Base-by-base conservation (phyloP, 352 stramenopile genomes). In the Phytophthora tubulina region DNA sequence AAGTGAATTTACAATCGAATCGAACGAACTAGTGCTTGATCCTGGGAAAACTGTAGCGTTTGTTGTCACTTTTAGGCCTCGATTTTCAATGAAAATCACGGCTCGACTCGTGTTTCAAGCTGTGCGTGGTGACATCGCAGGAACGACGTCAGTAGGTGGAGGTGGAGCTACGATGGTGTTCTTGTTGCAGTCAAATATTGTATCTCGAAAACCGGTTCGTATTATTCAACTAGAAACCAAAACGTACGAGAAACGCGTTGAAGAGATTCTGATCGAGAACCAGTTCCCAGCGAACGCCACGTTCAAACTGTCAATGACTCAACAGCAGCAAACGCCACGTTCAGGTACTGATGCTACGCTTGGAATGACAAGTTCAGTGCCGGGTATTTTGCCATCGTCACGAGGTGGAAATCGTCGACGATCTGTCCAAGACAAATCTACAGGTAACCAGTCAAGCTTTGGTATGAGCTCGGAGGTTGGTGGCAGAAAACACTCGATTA, bases 101-200 rank as follows among this genome's bases (percentile, higher is more conserved):
- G 93, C 92, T n/a, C 75, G 91, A 3, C 78, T 98, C 3, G 96
- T 96, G 0, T 98, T 98, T 60, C 89, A 94, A 70, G 84, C 85
- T 0, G 76, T 92, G 9, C 75, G 83, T 58, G 82, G 87, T 14
- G 63, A 74, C 3, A n/a, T 52, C n/a, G 58, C 63, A 21, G 65
- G 70, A 27, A 31, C 50, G 6, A 63, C 70, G 0, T 70, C 67
- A 4, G 63, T 73, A 10, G 70, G 62, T 14, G 72, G 63, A 33
- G 56, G 67, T 15, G 85, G 86, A 1, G 84, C 89, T 9, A 96
- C 92, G 3, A 97, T 98, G 85, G 92, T 98, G 7, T 98, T 98
- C 50, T n/a, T 94, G 0, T 76, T 98, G 1, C 87, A 91, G 45
- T 96, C 86, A 1, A 91, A 93, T 56, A 93, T 98, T 33, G 76